phyloP scores from a whole-genome alignment of 2,329 filamentous ascomycete genomes.

The Emericellopsis cladophorae region DNA sequence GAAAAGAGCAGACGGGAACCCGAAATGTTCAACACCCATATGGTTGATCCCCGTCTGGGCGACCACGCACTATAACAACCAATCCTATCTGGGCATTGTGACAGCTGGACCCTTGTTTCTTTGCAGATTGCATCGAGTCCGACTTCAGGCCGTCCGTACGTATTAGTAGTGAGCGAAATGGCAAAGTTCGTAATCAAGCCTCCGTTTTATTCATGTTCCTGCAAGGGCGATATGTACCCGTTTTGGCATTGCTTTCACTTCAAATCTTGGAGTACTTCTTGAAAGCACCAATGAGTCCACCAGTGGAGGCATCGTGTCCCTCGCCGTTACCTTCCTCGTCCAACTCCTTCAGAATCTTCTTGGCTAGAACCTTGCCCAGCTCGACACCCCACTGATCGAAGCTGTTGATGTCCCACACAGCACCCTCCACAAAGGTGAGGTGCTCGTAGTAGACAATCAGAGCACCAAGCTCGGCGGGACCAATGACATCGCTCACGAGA shows the following conservation, averaged over 20 bases:
- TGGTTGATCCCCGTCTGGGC: too few relatives aligned
- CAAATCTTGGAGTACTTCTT: slow-evolving; percentile 56
- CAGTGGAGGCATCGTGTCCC: slow-evolving; percentile 78
- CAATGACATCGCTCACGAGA: slow-evolving; percentile 80
- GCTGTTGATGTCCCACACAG: slow-evolving; percentile 98
- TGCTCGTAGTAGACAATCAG: slow-evolving; percentile 99
- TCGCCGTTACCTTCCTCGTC: slow-evolving; percentile 60
- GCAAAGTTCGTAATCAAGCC: not conserved
- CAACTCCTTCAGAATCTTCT: slow-evolving; percentile 79
- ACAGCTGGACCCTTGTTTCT: not conserved
- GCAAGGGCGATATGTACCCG: slow-evolving; percentile 2
- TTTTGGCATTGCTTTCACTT: slow-evolving; percentile 5
- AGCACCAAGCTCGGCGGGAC: slow-evolving; percentile 83
- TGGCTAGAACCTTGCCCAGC: slow-evolving; percentile 89
- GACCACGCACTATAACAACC: not conserved
- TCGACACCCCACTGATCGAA: slow-evolving; percentile 99
- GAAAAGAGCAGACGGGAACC: too few relatives aligned
- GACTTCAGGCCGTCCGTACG: too few relatives aligned
- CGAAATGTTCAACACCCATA: too few relatives aligned
- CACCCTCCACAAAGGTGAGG: slow-evolving; percentile 93
- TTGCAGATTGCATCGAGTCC: not conserved
- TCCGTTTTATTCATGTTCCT: not conserved
- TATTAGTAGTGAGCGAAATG: too few relatives aligned
- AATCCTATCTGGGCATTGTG: too few relatives aligned
- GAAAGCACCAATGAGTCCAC: slow-evolving; percentile 81